These are phyloP conservation scores for Intubia oerlemansii DNA, from an alignment of 2,329 filamentous ascomycete genomes.

Conservation along the genomic window DNA sequence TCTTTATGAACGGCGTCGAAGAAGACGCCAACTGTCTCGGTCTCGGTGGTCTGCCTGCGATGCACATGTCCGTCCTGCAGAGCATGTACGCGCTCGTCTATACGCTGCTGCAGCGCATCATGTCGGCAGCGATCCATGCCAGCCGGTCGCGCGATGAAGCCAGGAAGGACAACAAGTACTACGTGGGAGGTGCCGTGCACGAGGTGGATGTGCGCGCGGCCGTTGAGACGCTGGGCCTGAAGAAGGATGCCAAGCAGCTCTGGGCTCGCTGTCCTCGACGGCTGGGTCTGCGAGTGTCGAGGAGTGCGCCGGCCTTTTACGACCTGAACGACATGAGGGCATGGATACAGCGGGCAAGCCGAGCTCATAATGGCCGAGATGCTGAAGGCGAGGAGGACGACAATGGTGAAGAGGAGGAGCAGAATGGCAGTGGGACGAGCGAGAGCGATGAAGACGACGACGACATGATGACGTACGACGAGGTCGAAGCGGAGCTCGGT, in stretches of 20 bases:
- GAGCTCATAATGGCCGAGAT: too few species aligned
- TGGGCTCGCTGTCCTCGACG: slow-evolving; percentile 28
- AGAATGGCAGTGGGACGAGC: too few species aligned
- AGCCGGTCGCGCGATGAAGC: slow-evolving; percentile 46
- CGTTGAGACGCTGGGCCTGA: slow-evolving; percentile 22
- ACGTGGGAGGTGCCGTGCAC: too few species aligned
- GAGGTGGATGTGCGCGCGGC: slow-evolving; percentile 27
- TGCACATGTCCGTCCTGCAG: slow-evolving; percentile 53
- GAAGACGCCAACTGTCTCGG: slow-evolving; percentile 46
- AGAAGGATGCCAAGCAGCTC: slow-evolving; percentile 16
- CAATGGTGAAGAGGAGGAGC: too few species aligned
- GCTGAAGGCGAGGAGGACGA: too few species aligned
- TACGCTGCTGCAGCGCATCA: slow-evolving; percentile 46
- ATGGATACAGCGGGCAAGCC: too few species aligned
- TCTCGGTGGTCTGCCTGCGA: slow-evolving; percentile 39
- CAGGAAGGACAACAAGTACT: too few species aligned
- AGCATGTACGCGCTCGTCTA: slow-evolving; percentile 51
- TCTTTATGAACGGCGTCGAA: slow-evolving; percentile 56
- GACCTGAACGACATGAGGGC: neutral
- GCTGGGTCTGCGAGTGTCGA: slow-evolving; percentile 24
- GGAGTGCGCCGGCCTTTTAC: slow-evolving; percentile 7
- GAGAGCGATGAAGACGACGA: slow-evolving; percentile 4
- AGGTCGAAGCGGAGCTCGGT: slow-evolving; percentile 3
- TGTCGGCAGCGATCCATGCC: slow-evolving; percentile 46
- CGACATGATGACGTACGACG: slow-evolving; percentile 4